These are phyloP conservation scores for Mercurialis annua DNA, from an alignment of 345 rosid species.

Conservation along the genomic window DNA sequence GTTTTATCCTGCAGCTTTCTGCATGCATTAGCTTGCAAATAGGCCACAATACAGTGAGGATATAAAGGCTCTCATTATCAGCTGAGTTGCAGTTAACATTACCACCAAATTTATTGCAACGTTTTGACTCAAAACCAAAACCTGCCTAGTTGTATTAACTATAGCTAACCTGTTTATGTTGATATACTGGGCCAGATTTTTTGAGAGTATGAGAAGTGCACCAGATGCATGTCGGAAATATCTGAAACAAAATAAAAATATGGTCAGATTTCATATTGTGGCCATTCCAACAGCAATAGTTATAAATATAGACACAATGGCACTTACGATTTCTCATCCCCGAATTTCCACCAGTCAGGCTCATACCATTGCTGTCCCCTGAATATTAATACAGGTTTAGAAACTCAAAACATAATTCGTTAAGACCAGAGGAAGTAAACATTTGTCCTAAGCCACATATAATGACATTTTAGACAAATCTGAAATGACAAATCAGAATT, in stretches of 20 bases:
- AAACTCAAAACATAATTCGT: not conserved
- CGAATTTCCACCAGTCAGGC: conserved; percentile 99
- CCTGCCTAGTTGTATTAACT: not conserved
- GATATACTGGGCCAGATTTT: conserved; percentile 76
- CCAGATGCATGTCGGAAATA: conserved; percentile 87
- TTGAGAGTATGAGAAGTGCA: conserved; percentile 68
- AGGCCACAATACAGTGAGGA: no score
- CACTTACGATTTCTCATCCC: conserved; percentile 92
- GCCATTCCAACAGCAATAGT: not conserved
- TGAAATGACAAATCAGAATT: not conserved
- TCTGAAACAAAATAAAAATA: conserved; percentile 40
- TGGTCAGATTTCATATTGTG: not conserved
- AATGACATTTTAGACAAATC: not conserved
- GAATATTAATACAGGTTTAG: conserved; percentile 28
- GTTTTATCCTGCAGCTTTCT: no score
- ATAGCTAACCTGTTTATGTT: conserved; percentile 76
- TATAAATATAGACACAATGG: conserved; percentile 5
- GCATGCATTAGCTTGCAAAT: no score
- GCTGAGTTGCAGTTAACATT: no score
- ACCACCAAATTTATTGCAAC: no score
- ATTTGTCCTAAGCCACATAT: not conserved
- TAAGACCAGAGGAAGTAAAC: not conserved
- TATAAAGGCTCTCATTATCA: no score
- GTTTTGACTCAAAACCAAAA: no score
- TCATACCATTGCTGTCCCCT: conserved; percentile 94